A percentile compares a stretch with the other conserved stretches of the same genome.
phyloP scores from a whole-genome alignment of 768 basidiomycete genomes.

The Psilocybe cyanescens region DNA sequence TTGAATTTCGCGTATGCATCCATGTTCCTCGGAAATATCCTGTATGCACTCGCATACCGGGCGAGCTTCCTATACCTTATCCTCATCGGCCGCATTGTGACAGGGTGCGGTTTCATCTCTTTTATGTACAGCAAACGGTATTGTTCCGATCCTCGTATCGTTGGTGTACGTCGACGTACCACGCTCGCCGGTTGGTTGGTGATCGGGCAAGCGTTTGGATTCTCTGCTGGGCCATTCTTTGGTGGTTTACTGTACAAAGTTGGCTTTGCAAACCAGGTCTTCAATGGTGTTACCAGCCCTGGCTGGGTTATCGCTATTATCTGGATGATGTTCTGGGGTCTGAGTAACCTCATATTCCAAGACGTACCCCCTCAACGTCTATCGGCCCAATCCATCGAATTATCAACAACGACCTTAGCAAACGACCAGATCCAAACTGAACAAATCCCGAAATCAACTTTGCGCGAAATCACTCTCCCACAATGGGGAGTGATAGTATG shows the following conservation, averaged over 20 bases:
- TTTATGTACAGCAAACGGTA: slow-evolving; percentile 75
- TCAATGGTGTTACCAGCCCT: slow-evolving; percentile 72
- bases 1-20: slow-evolving; percentile 57
- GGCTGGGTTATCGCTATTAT: slow-evolving; percentile 64
- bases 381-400: slow-evolving; percentile 35
- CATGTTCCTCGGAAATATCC: slow-evolving; percentile 57
- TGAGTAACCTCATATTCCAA: slow-evolving; percentile 37
- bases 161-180: slow-evolving; percentile 65
- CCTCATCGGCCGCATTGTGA: slow-evolving; percentile 68
- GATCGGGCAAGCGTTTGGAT: slow-evolving; percentile 62
- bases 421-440: slow-evolving; percentile 1
- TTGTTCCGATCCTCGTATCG: slow-evolving; percentile 69
- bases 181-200: slow-evolving; percentile 71
- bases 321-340: slow-evolving; percentile 57
- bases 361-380: slow-evolving; percentile 33
- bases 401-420: slow-evolving; percentile 41
- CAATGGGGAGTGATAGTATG: slow-evolving; percentile 59
- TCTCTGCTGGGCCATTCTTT: slow-evolving; percentile 65
- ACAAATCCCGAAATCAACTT: slow-evolving; percentile 1
- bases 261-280: slow-evolving; percentile 56
- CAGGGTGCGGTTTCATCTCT: slow-evolving; percentile 60
- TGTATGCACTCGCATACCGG: slow-evolving; percentile 65
- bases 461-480: slow-evolving; percentile 16
- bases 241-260: slow-evolving; percentile 66
- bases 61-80: slow-evolving; percentile 68